These are phyloP conservation scores for Betula pendula DNA, from an alignment of 306 rosid species.

Conservation along the genomic window DNA sequence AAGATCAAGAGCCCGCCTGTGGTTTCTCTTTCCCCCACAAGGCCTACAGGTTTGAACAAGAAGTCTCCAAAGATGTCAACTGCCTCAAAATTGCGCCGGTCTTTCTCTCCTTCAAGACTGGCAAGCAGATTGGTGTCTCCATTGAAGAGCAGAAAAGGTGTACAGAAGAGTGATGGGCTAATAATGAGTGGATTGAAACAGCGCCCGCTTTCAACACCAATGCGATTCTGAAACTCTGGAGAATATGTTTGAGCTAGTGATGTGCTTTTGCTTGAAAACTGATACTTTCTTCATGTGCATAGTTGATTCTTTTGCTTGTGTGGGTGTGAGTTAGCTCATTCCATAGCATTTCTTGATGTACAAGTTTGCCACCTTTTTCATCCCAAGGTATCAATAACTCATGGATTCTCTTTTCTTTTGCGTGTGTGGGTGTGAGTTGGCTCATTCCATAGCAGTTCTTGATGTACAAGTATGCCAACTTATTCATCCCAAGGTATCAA, in stretches of 20 bases:
- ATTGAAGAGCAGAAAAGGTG: constrained; percentile 56
- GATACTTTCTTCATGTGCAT: constrained; percentile 60
- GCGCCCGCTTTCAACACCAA: constrained; percentile 47
- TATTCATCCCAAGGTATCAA: not conserved
- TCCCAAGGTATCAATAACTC: not conserved
- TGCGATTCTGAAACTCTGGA: constrained; percentile 47
- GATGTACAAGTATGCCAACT: constrained; percentile 10
- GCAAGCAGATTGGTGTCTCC: constrained; percentile 74
- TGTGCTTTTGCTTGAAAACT: not conserved
- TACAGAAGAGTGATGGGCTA: constrained; percentile 43
- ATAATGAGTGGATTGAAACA: constrained; percentile 59
- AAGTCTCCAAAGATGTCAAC: constrained; percentile 68
- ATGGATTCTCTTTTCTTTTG: not conserved
- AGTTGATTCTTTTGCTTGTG: constrained; percentile 25
- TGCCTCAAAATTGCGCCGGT: constrained; percentile 62
- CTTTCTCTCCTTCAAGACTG: constrained; percentile 78
- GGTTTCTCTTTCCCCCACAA: constrained; percentile 51
- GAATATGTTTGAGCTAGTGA: constrained; percentile 30
- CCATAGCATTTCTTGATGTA: constrained; percentile 22
- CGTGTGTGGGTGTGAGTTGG: constrained; percentile 21
- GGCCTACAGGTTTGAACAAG: constrained; percentile 37
- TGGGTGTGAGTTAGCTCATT: constrained; percentile 23
- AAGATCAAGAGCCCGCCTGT: constrained; percentile 57
- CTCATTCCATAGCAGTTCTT: constrained; percentile 22
- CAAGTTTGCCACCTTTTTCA: constrained; percentile 1